A percentile compares a stretch with the other conserved stretches of the same genome.
phyloP scores from a whole-genome alignment of 148 eudicot genomes.

The Camellia lanceoleosa region DNA sequence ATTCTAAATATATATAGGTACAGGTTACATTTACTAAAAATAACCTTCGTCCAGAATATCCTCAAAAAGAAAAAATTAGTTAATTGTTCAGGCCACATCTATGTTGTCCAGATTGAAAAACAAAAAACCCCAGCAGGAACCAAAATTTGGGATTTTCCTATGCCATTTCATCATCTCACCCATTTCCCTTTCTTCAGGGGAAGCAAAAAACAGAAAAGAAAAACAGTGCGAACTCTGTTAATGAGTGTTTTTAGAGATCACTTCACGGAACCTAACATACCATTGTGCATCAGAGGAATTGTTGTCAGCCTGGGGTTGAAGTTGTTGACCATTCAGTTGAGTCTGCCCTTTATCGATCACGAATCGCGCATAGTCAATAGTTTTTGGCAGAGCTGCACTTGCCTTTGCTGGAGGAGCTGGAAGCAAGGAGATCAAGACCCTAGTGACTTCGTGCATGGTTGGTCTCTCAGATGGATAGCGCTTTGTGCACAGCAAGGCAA shows the following conservation, averaged over 20 bases:
- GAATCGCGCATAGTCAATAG: constrained; percentile 38
- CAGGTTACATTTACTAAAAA: background rate
- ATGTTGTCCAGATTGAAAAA: background rate
- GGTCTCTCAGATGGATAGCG: constrained; percentile 56
- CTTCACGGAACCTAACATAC: constrained; percentile 49
- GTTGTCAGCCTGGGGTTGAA: constrained; percentile 25
- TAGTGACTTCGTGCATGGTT: constrained; percentile 61
- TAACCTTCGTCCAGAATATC: background rate
- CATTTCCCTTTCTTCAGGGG: background rate
- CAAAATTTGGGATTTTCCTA: background rate
- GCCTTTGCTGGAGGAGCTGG: constrained; percentile 39
- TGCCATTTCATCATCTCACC: background rate
- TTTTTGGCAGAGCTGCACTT: constrained; percentile 21
- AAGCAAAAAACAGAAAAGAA: background rate
- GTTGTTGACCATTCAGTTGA: constrained; percentile 12
- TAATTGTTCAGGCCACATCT: background rate
- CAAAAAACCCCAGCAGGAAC: background rate
- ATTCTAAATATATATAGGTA: background rate
- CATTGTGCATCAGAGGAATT: constrained; percentile 62
- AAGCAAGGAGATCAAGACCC: constrained; percentile 46
- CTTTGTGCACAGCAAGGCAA: constrained; percentile 63
- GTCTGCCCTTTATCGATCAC: constrained; percentile 32
- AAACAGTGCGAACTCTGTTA: background rate
- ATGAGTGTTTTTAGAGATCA: constrained; percentile 42
- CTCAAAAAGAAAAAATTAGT: background rate